Conservation (phyloP, 2,329 filamentous ascomycete species). For the Nigrograna mackinnonii region DNA sequence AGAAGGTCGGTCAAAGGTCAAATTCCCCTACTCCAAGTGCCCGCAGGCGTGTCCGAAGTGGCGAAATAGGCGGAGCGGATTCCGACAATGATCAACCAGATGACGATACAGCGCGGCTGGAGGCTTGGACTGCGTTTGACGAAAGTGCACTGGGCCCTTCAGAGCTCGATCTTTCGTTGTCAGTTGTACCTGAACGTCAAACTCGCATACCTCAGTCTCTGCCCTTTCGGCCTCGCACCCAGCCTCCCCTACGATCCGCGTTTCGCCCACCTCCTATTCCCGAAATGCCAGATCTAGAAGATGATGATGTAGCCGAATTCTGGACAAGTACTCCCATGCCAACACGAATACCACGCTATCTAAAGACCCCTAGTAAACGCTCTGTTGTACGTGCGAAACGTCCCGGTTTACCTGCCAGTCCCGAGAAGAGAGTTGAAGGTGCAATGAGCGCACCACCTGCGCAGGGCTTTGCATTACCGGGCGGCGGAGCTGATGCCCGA, state of each 20-base stretch:
- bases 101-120: conserved; percentile 35
- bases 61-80: conserved; percentile 13
- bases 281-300: conserved; percentile 16
- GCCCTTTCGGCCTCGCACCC: conserved; percentile 6
- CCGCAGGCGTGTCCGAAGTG: conserved; percentile 8
- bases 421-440: conserved; percentile 25
- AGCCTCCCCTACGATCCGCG: conserved; percentile 1
- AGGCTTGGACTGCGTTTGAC: conserved; percentile 45
- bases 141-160: conserved; percentile 29
- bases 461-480: conserved; percentile 6
- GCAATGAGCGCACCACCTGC: conserved; percentile 35
- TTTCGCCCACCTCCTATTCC: neutral
- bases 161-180: conserved; percentile 32
- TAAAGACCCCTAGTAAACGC: conserved; percentile 51
- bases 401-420: conserved; percentile 25
- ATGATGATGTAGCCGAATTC: conserved; percentile 11
- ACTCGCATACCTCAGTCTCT: conserved; percentile 2
- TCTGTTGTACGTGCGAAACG: conserved; percentile 37
- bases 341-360: conserved; percentile 40
- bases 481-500: conserved; percentile 5
- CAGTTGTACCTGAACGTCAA: conserved; percentile 26
- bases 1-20: conserved; percentile 24
- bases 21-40: conserved; percentile 23
- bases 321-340: conserved; percentile 31
- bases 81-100: conserved; percentile 9